Percentiles rank a stretch among this genome's conserved stretches.
phyloP scores from a whole-genome alignment of 2,329 filamentous ascomycete species.

The Ceratocystis albifundus region DNA sequence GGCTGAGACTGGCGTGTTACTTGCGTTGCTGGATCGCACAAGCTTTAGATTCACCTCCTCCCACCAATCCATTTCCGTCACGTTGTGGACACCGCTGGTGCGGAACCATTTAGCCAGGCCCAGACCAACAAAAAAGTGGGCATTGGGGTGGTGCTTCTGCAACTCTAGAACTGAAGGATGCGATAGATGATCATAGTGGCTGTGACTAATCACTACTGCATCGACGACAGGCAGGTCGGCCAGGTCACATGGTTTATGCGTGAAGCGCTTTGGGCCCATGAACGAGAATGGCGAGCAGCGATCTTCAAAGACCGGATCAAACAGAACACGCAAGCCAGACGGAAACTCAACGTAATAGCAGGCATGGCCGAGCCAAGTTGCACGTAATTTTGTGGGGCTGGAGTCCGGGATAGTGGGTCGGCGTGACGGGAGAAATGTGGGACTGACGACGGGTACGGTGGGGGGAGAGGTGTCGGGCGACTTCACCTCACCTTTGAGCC shows the following conservation, averaged over 20 bases:
- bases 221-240: conserved; percentile 67
- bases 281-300: conserved; percentile 67
- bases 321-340: conserved; percentile 72
- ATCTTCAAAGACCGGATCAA: conserved; percentile 86
- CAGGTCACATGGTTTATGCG: conserved; percentile 62
- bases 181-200: conserved; percentile 86
- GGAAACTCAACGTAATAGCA: conserved; percentile 91
- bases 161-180: conserved; percentile 63
- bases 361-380: conserved; percentile 91
- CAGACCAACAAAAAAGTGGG: conserved; percentile 78
- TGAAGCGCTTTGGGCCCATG: conserved; percentile 65
- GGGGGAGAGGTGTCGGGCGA: conserved; percentile 52
- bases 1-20: conserved; percentile 25
- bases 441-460: conserved; percentile 54
- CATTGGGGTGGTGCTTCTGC: conserved; percentile 57
- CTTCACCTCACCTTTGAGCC: conserved; percentile 33
- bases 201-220: conserved; percentile 72
- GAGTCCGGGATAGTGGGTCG: conserved; percentile 33
- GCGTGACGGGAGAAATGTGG: conserved; percentile 53
- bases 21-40: background rate
- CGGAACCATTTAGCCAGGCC: conserved; percentile 77
- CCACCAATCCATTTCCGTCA: conserved; percentile 95
- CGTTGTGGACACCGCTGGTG: conserved; percentile 55
- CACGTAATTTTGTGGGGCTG: conserved; percentile 47
- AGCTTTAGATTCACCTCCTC: conserved; percentile 65